These are phyloP conservation scores for Aureobasidium vineae DNA, from an alignment of 2,329 filamentous ascomycete species.

Conservation along the genomic window DNA sequence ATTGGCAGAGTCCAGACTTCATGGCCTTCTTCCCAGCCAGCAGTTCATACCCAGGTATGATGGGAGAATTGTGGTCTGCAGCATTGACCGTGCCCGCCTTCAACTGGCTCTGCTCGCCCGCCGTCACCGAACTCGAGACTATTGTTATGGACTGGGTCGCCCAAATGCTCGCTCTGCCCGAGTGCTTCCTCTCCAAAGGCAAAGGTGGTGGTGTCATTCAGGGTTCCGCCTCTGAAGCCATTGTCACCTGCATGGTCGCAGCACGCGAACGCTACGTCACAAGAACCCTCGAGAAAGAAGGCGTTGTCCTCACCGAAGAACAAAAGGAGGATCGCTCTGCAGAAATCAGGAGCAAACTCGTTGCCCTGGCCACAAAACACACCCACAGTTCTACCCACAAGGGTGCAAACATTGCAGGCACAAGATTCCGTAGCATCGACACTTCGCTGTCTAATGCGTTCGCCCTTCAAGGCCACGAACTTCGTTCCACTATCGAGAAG, in stretches of 20 bases:
- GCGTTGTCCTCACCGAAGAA: slow-evolving; percentile 41
- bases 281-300: slow-evolving; percentile 55
- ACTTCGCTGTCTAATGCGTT: slow-evolving; percentile 63
- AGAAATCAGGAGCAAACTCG: slow-evolving; percentile 65
- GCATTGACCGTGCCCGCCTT: slow-evolving; percentile 89
- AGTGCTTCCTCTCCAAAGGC: slow-evolving; percentile 69
- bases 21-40: slow-evolving; percentile 92
- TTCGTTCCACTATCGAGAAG: slow-evolving; percentile 62
- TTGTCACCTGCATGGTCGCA: slow-evolving; percentile 82
- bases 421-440: slow-evolving; percentile 71
- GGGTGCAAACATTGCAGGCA: slow-evolving; percentile 79
- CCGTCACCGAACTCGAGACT: slow-evolving; percentile 89
- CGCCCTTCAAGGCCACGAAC: slow-evolving; percentile 63
- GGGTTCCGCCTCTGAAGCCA: slow-evolving; percentile 82
- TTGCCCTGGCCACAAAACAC: slow-evolving; percentile 76
- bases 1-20: slow-evolving; percentile 94
- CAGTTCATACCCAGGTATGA: slow-evolving; percentile 76
- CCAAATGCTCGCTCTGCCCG: slow-evolving; percentile 69
- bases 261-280: slow-evolving; percentile 76
- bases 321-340: slow-evolving; percentile 70
- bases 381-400: slow-evolving; percentile 85
- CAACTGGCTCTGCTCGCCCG: slow-evolving; percentile 95
- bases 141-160: slow-evolving; percentile 91
- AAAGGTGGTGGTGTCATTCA: slow-evolving; percentile 92
- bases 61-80: slow-evolving; percentile 89